phyloP scores from a whole-genome alignment of 2,329 filamentous ascomycete species.

The Helotiales sp. region DNA sequence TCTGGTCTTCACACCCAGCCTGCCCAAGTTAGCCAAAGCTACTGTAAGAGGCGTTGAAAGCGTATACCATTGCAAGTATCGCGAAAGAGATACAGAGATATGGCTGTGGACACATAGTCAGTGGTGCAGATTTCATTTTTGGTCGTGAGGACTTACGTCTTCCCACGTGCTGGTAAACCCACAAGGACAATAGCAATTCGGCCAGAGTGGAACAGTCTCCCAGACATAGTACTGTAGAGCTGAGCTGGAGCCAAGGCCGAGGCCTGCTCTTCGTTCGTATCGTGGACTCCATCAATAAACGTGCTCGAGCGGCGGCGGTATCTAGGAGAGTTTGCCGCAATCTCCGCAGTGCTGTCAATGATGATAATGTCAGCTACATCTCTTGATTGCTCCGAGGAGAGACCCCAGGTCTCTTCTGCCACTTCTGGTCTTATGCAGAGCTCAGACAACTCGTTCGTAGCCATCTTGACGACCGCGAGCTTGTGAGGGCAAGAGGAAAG shows the following conservation, averaged over 20 bases:
- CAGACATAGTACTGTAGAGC: conserved; percentile 97
- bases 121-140: neutral
- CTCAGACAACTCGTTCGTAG: neutral
- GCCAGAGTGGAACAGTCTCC: conserved; percentile 93
- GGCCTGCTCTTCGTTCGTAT: conserved; percentile 73
- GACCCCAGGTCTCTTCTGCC: neutral
- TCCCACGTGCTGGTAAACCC: conserved; percentile 89
- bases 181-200: conserved; percentile 97
- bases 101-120: conserved; percentile 54
- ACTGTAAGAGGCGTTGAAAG: neutral
- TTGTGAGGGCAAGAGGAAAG: neutral
- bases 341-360: conserved; percentile 67
- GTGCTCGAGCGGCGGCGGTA: conserved; percentile 85
- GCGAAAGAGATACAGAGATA: conserved; percentile 90
- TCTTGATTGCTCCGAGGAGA: neutral
- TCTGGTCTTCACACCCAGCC: conserved; percentile 95
- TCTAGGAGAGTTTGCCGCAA: conserved; percentile 85
- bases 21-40: conserved; percentile 33
- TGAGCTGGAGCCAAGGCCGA: conserved; percentile 86
- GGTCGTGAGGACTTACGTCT: conserved; percentile 64
- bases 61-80: conserved; percentile 83
- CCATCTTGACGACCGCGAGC: neutral
- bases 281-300: conserved; percentile 96
- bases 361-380: neutral
- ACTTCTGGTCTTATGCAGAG: neutral